Evolutionary conservation across 345 rosid species (phyloP).

Genomic region (Eucalyptus marginata): DNA sequence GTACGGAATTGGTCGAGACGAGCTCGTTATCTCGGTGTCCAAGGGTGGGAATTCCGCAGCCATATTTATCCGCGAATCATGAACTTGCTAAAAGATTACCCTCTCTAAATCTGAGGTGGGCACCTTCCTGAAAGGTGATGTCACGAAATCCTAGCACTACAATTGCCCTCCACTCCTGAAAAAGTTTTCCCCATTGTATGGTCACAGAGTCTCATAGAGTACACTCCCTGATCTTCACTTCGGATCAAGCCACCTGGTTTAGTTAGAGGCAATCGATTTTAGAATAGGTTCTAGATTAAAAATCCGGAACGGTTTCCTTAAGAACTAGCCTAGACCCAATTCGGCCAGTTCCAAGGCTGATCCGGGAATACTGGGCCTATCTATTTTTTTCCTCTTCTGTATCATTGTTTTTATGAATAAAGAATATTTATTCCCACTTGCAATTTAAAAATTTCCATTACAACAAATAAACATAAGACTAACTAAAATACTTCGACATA

Average conservation of each 20-base stretch:
- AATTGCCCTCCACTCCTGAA: background rate
- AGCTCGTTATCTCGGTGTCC: background rate
- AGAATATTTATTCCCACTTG: background rate
- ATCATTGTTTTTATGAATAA: background rate
- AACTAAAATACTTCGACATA: background rate
- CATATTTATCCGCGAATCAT: background rate
- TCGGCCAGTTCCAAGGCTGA: background rate
- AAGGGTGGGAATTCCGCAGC: background rate
- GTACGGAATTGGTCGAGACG: background rate
- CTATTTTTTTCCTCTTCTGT: background rate
- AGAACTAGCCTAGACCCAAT: background rate
- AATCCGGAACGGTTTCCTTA: fast-evolving
- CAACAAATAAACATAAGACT: background rate
- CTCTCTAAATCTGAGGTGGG: background rate
- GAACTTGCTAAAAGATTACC: background rate
- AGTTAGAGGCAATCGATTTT: background rate
- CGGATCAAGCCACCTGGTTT: background rate
- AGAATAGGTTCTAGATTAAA: too few relatives aligned
- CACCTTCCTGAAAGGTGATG: background rate
- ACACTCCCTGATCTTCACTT: background rate
- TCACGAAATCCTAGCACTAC: background rate
- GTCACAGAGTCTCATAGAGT: background rate
- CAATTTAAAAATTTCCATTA: background rate
- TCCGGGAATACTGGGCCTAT: background rate
- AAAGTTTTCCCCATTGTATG: background rate